Base-by-base conservation (phyloP, 371 early-diverging fungal species). In the Blastocladiella emersonii region DNA sequence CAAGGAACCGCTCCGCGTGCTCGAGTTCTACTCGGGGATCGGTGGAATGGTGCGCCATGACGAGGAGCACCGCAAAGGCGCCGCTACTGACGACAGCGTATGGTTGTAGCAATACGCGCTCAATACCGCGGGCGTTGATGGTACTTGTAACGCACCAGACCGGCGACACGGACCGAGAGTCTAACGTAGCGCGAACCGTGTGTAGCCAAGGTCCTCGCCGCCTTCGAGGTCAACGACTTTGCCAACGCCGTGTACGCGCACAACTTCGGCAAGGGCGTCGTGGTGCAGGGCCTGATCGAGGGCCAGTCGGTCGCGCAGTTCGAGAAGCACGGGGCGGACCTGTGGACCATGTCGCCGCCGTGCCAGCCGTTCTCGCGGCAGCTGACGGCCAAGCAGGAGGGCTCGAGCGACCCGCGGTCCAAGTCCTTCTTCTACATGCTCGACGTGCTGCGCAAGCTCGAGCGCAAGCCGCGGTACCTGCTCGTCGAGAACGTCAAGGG, bases 401-500 rank as follows among this genome's bases (percentile, higher is more conserved):
- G 87, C 15, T 85, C 85, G 32, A 78, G 83, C 35, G 92, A 91
- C 70, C 71, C 75, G 35, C 80, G 92, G 6, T 80, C 90, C 7
- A 85, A 85, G 62, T 82, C 82, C 61, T 90, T 90, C 61, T 72
- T 90, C 6, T 79, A 84, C 59, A 62, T 90, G 25, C 73, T 91
- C 65, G 73, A 83, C 30, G 76, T 87, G 21, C 69, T 89, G 23
- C 73, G 66, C 23, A 71, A 71, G 61, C 74, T 86, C 67, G 62
- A 73, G n/a, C 71, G 84, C 61, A 72, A 75, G 34, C 90, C 89
- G 0, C 78, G 68, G 41, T 88, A 85, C 62, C 70, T 91, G 41
- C 69, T 90, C 27, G 73, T 91, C 7, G 92, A 91, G 70, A 90
- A 91, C 69, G 92, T 91, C 43, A 81, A 83, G 51, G 90, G 90